A percentile compares a stretch with the other conserved stretches of the same genome.
phyloP scores from a whole-genome alignment of 164 flowering plant species.

The Pachysandra terminalis region DNA sequence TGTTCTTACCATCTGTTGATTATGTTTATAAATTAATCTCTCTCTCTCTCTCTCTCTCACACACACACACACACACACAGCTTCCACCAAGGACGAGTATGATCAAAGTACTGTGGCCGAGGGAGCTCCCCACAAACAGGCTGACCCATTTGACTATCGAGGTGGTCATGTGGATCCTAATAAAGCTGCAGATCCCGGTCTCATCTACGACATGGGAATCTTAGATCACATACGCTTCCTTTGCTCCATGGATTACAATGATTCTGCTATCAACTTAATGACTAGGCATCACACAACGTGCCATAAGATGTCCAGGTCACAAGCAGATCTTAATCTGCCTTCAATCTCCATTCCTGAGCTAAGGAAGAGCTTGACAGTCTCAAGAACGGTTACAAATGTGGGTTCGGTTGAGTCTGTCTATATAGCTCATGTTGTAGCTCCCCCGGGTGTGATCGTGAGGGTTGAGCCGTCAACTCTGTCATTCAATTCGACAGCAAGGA shows the following conservation, averaged over 20 bases:
- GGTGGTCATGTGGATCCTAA: conserved; percentile 59
- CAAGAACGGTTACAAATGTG: conserved; percentile 58
- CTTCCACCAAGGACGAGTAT: conserved; percentile 36
- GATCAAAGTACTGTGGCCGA: conserved; percentile 32
- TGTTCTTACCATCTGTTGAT: not conserved
- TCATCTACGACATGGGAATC: conserved; percentile 40
- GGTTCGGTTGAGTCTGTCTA: conserved; percentile 43
- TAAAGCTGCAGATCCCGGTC: conserved; percentile 53
- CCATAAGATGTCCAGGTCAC: conserved; percentile 10
- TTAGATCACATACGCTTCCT: conserved; percentile 41
- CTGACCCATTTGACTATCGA: conserved; percentile 61
- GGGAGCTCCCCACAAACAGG: conserved; percentile 46
- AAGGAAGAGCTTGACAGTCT: conserved; percentile 22
- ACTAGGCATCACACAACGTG: conserved; percentile 20
- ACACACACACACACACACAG: too few relatives aligned
- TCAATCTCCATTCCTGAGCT: conserved; percentile 51
- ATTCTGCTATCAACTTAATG: conserved; percentile 34
- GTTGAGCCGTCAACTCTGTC: conserved; percentile 42
- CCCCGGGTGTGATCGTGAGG: conserved; percentile 35
- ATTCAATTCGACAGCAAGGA: conserved; percentile 38
- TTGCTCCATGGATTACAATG: conserved; percentile 45
- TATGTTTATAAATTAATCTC: not conserved
- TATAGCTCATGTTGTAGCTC: conserved; percentile 37
- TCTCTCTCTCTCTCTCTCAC: not conserved
- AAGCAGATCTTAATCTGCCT: conserved; percentile 42